Conservation (phyloP, 345 rosid species). For the Citrus reticulata region DNA sequence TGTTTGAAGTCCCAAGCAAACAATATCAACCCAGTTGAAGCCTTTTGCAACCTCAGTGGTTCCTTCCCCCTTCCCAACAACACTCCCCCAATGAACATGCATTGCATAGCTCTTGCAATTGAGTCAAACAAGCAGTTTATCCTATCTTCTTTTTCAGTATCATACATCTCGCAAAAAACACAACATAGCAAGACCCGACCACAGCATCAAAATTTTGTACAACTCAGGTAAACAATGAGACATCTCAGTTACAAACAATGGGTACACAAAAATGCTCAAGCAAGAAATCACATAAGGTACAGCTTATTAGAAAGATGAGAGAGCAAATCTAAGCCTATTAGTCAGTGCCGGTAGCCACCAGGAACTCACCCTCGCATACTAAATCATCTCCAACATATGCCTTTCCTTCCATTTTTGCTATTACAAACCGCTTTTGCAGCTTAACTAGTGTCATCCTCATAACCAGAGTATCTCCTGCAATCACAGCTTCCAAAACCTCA, state of each 20-base stretch:
- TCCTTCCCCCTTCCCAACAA: no score
- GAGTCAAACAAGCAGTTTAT: not conserved
- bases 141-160: no score
- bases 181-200: not conserved
- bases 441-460: constrained; percentile 90
- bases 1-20: not conserved
- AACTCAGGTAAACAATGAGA: not conserved
- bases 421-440: constrained; percentile 82
- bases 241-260: not conserved
- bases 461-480: constrained; percentile 91
- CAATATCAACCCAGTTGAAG: no score
- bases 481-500: constrained; percentile 89
- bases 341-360: constrained; percentile 71
- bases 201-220: not conserved
- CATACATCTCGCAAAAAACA: not conserved
- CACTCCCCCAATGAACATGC: not conserved
- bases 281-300: not conserved
- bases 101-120: not conserved
- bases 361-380: constrained; percentile 92
- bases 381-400: constrained; percentile 77
- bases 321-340: not conserved
- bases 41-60: not conserved
- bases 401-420: constrained; percentile 95
- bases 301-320: not conserved
- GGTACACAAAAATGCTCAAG: not conserved